Conservation (phyloP, 768 basidiomycete genomes). For the Xerocomellus dryophilus region DNA sequence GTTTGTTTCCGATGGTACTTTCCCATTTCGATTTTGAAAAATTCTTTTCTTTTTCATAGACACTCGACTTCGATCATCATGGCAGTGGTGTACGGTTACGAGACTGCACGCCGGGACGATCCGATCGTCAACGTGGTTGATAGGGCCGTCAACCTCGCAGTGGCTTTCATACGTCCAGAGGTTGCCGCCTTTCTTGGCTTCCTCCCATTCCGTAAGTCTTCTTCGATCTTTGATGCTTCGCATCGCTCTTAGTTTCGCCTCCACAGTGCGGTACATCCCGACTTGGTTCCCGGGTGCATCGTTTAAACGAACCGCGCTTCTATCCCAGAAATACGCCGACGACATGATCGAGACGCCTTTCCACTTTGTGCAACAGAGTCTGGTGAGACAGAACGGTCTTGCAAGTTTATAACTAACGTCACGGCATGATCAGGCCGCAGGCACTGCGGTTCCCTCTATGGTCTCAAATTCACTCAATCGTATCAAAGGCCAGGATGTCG, state of each 20-base stretch:
- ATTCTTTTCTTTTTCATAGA: constrained; percentile 5
- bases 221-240: not conserved
- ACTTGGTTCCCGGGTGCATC: constrained; percentile 41
- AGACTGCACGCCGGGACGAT: constrained; percentile 23
- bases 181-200: constrained; percentile 37
- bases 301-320: constrained; percentile 31
- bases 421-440: constrained; percentile 17
- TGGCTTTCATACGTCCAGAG: constrained; percentile 24
- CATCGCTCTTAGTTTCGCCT: not conserved
- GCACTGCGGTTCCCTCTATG: constrained; percentile 28
- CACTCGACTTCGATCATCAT: constrained; percentile 29
- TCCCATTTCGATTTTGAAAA: not conserved
- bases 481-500: not conserved
- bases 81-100: constrained; percentile 32
- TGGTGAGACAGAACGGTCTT: constrained; percentile 24
- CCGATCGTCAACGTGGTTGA: constrained; percentile 27
- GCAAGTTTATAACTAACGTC: not conserved
- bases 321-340: constrained; percentile 18
- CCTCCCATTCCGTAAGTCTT: constrained; percentile 34
- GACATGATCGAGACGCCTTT: constrained; percentile 33
- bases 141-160: constrained; percentile 22
- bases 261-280: constrained; percentile 35
- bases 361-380: constrained; percentile 28
- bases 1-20: not conserved
- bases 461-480: constrained; percentile 23